Evolutionary conservation across 2,329 filamentous ascomycete genomes (phyloP), one percentile per base, ranked within the genome.

Genomic region (Fusarium torreyae): DNA sequence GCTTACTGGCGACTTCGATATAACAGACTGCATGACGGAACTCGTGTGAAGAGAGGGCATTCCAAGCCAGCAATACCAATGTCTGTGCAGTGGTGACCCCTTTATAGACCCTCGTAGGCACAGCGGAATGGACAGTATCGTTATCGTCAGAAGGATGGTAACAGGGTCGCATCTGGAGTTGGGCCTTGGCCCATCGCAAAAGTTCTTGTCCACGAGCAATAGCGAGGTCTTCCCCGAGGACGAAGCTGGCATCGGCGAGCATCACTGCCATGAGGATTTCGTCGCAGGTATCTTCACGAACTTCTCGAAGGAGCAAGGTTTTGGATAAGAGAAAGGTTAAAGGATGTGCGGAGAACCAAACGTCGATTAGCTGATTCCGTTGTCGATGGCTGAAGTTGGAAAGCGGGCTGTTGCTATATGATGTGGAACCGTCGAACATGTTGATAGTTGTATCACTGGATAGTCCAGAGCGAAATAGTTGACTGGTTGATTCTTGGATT

Each of bases 301-400:
- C 73, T 36, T 80, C 78, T 36, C 77, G 74, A 17, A 81, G 74
- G 10, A 82, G 74, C 10, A 82, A 67, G 2, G 80, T 82, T 68
- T 82, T 82, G 53, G 80, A 82, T 17, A 82, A 71, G 17, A 82
- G 71, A 53, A 79, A 77, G 10, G 80, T 80, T 8, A 82, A 67
- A 26, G 81, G 81, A 44, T 82, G 81, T 14, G 75, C 64, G 1
- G 78, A 80, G 57, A 79, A 82, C 81, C 81, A 82, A 24, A 82
- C 76, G 50, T 82, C 81, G 43, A 82, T 78, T 24, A 82, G 70
- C 54, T 80, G 78, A 9, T 71, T 78, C 53, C 77, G 74, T 34
- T 79, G 77, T 33, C 77, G 64, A 31, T 73, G 74, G 8, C 77
- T 76, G 31, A 78, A 75, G 42, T 75, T 75, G 26, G 70, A 68